Evolutionary conservation across 2,329 filamentous ascomycete species (phyloP).

Genomic region (Calonectria hawksworthii): DNA sequence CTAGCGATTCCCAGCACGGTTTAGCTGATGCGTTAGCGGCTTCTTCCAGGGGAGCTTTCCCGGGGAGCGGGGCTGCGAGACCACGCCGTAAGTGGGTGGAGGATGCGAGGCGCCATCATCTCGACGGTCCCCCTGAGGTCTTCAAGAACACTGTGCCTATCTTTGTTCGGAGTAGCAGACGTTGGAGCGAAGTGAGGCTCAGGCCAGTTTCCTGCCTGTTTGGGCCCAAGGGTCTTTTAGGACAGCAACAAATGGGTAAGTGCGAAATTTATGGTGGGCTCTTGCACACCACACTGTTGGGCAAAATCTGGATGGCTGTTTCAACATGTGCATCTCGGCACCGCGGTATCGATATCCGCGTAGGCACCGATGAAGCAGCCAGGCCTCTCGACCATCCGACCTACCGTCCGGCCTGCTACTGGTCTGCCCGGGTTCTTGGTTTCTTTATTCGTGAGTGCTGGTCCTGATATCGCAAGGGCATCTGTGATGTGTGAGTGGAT

Average conservation of each 20-base stretch:
- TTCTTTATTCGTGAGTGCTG: background rate
- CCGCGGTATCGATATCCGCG: background rate
- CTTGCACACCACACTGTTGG: background rate
- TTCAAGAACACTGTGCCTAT: background rate
- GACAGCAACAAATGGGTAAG: background rate
- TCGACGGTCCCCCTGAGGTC: conserved; percentile 9
- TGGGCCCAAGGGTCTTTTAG: background rate
- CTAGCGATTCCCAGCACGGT: background rate
- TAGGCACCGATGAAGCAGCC: background rate
- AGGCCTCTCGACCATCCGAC: background rate
- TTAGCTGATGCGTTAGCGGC: conserved; percentile 10
- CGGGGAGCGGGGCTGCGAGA: conserved; percentile 9
- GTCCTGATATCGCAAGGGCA: conserved; percentile 1
- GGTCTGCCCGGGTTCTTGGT: background rate
- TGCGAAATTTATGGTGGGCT: background rate
- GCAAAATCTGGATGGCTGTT: conserved; percentile 2
- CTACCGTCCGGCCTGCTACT: background rate
- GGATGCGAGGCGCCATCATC: conserved; percentile 1
- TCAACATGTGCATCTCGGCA: background rate
- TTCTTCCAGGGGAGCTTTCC: conserved; percentile 14
- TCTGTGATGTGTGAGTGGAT: background rate
- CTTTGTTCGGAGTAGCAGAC: background rate
- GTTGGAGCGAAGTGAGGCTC: conserved; percentile 7
- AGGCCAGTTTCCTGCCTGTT: background rate
- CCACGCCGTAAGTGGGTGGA: background rate